These are phyloP conservation scores for Knufia fluminis DNA, from an alignment of 2,329 filamentous ascomycete species.

Conservation along the genomic window DNA sequence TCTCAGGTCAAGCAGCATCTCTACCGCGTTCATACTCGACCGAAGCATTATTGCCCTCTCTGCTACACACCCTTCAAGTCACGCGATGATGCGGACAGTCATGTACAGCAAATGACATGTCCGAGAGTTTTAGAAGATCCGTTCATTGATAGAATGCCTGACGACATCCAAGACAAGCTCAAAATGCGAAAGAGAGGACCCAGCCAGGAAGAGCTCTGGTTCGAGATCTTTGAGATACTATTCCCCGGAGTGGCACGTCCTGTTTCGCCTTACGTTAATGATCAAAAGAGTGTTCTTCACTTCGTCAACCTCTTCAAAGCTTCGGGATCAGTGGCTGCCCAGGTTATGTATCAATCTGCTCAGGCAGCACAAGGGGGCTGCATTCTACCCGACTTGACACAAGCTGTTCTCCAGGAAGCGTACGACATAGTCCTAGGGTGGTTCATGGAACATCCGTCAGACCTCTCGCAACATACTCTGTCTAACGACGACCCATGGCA, in stretches of 20 bases:
- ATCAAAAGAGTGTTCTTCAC: neutral
- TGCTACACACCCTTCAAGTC: constrained; percentile 8
- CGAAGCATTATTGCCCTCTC: constrained; percentile 11
- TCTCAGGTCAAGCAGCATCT: constrained; percentile 15
- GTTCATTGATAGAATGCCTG: neutral
- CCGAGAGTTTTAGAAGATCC: neutral
- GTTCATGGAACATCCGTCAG: neutral
- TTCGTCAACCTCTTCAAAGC: neutral
- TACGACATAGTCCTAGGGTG: neutral
- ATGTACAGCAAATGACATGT: neutral
- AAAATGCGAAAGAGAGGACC: neutral
- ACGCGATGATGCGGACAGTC: neutral
- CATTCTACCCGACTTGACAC: neutral
- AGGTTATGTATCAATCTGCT: neutral
- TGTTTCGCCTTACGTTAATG: neutral
- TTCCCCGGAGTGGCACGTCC: neutral
- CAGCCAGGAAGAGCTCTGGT: neutral
- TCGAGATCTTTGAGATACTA: neutral
- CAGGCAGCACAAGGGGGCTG: neutral
- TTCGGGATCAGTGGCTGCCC: neutral
- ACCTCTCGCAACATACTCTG: neutral
- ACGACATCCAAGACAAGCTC: neutral
- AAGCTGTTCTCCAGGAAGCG: neutral
- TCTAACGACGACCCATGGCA: neutral
- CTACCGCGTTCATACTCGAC: constrained; percentile 12